Percentiles rank a stretch among this genome's conserved stretches.
Evolutionary conservation across 202 grass and related monocot genomes (phyloP).

Genomic region (Zoysia matrella): DNA sequence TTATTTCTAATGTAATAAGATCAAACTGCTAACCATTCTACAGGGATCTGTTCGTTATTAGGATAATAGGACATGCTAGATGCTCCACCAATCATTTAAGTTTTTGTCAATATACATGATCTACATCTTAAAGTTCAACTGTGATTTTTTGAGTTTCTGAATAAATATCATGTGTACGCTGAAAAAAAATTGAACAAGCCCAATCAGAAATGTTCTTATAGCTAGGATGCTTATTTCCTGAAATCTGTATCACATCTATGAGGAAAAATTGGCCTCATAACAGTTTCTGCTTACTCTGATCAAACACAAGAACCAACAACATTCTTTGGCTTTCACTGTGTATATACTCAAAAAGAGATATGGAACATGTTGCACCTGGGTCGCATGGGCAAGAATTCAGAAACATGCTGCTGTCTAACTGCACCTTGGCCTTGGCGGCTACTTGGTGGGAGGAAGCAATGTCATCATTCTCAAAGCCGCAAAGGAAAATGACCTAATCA

Average conservation of each 20-base stretch:
- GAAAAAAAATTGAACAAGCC: neutral
- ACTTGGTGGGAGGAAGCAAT: neutral
- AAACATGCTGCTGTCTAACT: neutral
- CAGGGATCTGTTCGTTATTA: neutral
- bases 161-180: neutral
- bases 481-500: neutral
- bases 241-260: neutral
- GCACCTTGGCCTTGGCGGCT: neutral
- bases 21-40: neutral
- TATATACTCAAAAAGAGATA: neutral
- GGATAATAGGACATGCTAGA: neutral
- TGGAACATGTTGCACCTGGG: neutral
- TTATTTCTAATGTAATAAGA: neutral
- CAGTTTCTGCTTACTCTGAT: neutral
- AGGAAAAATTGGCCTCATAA: neutral
- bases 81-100: neutral
- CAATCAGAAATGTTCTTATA: neutral
- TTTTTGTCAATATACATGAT: neutral
- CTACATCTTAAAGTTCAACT: neutral
- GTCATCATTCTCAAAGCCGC: too few species aligned
- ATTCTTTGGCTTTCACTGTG: neutral
- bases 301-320: neutral
- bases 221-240: neutral
- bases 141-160: neutral
- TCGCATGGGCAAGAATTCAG: neutral